phyloP scores from a whole-genome alignment of 306 rosid species.

The Alnus glutinosa region DNA sequence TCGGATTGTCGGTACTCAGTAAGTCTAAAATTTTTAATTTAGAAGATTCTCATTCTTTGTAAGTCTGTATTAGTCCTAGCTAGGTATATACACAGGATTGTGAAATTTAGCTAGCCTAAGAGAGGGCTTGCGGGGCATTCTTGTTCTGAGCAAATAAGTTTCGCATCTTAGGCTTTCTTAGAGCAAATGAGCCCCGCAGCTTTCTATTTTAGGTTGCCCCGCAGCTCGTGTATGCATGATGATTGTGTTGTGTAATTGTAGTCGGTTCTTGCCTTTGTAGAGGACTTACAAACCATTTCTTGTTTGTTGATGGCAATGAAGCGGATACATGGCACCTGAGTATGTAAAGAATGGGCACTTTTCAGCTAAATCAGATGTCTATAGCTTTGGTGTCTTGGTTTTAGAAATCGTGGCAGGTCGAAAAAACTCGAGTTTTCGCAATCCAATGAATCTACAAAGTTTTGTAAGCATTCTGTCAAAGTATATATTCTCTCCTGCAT shows the following conservation, averaged over 20 bases:
- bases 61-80: too few relatives aligned
- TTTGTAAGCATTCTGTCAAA: slow-evolving; percentile 21
- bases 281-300: neutral
- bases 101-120: too few relatives aligned
- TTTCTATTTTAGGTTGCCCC: too few relatives aligned
- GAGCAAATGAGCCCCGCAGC: too few relatives aligned
- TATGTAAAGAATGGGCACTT: slow-evolving; percentile 25
- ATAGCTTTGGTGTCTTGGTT: slow-evolving; percentile 30
- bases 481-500: neutral
- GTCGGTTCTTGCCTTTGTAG: neutral
- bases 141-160: too few relatives aligned
- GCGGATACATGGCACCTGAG: slow-evolving; percentile 35
- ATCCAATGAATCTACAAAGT: slow-evolving; percentile 27
- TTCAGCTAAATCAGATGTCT: slow-evolving; percentile 30
- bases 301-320: neutral
- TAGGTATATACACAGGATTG: too few relatives aligned
- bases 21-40: neutral
- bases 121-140: too few relatives aligned
- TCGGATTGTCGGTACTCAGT: slow-evolving; percentile 37
- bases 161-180: too few relatives aligned
- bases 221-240: too few relatives aligned
- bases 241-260: too few relatives aligned
- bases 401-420: slow-evolving; percentile 30
- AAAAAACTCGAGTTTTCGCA: slow-evolving; percentile 23
- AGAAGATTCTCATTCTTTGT: neutral